Evolutionary conservation across 2,329 filamentous ascomycete species (phyloP).

Genomic region (Aspergillus intermedius): DNA sequence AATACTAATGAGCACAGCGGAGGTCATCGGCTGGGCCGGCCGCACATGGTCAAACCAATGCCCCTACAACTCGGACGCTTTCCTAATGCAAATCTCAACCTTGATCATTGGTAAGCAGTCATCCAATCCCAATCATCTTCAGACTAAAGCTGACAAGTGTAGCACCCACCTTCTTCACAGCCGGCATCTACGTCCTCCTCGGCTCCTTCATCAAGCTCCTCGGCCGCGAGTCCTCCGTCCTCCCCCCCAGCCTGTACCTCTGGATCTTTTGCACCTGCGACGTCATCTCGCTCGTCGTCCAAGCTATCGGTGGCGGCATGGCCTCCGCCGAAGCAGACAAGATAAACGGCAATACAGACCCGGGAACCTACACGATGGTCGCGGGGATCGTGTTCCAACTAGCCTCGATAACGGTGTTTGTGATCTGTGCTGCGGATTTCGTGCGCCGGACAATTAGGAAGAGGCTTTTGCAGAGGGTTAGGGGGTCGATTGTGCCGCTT

Average conservation of each 20-base stretch:
- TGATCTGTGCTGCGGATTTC: conserved; percentile 42
- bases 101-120: conserved; percentile 28
- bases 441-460: conserved; percentile 31
- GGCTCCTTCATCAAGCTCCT: conserved; percentile 42
- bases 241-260: conserved; percentile 41
- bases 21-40: conserved; percentile 45
- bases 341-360: conserved; percentile 41
- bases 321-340: conserved; percentile 40
- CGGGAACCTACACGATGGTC: conserved; percentile 45
- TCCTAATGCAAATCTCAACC: conserved; percentile 46
- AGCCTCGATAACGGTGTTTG: conserved; percentile 49
- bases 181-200: conserved; percentile 46
- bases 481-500: conserved; percentile 24
- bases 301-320: conserved; percentile 51
- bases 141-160: not conserved
- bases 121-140: not conserved
- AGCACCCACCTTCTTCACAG: conserved; percentile 48
- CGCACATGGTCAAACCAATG: conserved; percentile 45
- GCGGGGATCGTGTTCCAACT: conserved; percentile 56
- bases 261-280: conserved; percentile 50
- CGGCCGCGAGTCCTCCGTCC: conserved; percentile 39
- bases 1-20: conserved; percentile 19
- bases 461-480: conserved; percentile 18
- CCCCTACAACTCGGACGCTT: conserved; percentile 44
- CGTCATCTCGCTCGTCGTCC: conserved; percentile 49